These are phyloP conservation scores for Tolypocladium sp. DNA, from an alignment of 2,329 filamentous ascomycete species.

Conservation along the genomic window DNA sequence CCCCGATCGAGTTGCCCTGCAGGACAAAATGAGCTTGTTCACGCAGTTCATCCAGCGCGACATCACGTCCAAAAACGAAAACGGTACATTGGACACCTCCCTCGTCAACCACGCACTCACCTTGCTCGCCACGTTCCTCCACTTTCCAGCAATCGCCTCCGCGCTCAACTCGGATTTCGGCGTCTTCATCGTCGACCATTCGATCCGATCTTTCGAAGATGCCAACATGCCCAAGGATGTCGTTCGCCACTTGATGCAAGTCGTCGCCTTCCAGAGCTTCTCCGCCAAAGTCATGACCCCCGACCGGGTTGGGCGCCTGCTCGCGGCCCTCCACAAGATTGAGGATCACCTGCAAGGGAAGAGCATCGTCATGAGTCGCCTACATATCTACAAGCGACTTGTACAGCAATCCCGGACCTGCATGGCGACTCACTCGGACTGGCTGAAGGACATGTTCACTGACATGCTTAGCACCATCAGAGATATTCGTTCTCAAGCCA, in stretches of 20 bases:
- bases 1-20: constrained; percentile 63
- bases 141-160: constrained; percentile 60
- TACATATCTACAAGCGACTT: constrained; percentile 71
- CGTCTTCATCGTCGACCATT: constrained; percentile 70
- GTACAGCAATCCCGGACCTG: constrained; percentile 58
- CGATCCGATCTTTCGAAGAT: constrained; percentile 65
- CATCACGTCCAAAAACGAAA: constrained; percentile 50
- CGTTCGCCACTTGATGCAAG: constrained; percentile 68
- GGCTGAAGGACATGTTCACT: constrained; percentile 74
- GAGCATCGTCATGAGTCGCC: constrained; percentile 66
- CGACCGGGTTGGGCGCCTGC: constrained; percentile 59
- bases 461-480: constrained; percentile 72
- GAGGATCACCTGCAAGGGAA: constrained; percentile 70
- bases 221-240: constrained; percentile 63
- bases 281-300: constrained; percentile 62
- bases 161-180: constrained; percentile 71
- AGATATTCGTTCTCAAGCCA: constrained; percentile 67
- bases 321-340: constrained; percentile 63
- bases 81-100: constrained; percentile 53
- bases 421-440: constrained; percentile 66
- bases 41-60: constrained; percentile 80
- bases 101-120: constrained; percentile 71
- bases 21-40: constrained; percentile 67
- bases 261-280: constrained; percentile 76
- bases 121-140: constrained; percentile 67